Base-by-base conservation (phyloP, 306 rosid genomes). In the Hippophae gyantsensis region DNA sequence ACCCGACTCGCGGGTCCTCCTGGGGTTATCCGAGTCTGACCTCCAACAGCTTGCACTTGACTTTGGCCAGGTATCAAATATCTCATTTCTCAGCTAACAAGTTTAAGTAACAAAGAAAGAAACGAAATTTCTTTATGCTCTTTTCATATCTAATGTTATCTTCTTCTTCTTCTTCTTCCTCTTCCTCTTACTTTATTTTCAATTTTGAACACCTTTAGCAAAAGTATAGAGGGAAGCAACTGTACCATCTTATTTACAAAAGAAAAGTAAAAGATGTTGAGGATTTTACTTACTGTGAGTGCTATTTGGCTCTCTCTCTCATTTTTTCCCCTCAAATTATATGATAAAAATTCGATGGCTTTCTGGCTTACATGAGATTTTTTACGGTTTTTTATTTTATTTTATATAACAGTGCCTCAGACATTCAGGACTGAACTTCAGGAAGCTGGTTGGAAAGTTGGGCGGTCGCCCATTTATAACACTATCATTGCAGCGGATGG, bases 401-500 rank as follows among this genome's bases (percentile, higher is more conserved):
- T 59, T 59, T 51, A 5, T 56, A 48, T 6, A 61, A n/a, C 68
- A 92, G 98, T 92, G 77, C 96, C 98, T 72, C 74, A 64, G 72
- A 76, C 84, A 55, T 92, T 92, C 74, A 84, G 98, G 82, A 82
- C 78, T 67, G 78, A 54, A 43, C 98, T 92, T 66, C 81, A 85
- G 68, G 89, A 87, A 68, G 87, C 96, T 60, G 98, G 98, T 62
- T 92, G 98, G 98, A 83, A 63, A 57, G 87, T 92, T 43, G 98
- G 98, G 25, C 72, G 98, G 48, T 92, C 98, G 53, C 95, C 92
- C 25, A 71, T 87, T 73, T 82, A 78, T 65, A 52, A 54, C 12
- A 62, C 69, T 43, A 87, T 85, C 50, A 86, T 92, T 56, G 87
- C 98, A 43, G 64, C 89, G 54, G 98, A 92, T 75, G 98, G 98